Conservation (phyloP, 768 basidiomycete genomes). For the Boletus vermiculosoides region DNA sequence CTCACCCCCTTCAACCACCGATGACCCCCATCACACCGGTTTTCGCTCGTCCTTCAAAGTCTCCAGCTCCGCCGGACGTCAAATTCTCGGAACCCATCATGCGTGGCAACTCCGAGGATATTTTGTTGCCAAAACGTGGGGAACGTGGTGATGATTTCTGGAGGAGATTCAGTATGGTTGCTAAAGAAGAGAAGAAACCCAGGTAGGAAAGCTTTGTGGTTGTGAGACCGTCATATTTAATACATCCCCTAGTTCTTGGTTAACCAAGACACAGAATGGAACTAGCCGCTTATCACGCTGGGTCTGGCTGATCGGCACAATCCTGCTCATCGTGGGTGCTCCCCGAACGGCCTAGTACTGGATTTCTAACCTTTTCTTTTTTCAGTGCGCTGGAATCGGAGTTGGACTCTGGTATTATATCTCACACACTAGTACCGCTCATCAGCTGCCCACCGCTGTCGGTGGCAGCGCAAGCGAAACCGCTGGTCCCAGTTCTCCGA, state of each 20-base stretch:
- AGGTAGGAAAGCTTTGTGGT: constrained; percentile 29
- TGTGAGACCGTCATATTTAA: background rate
- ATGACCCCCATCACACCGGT: constrained; percentile 77
- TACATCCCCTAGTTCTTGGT: constrained; percentile 52
- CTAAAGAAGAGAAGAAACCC: constrained; percentile 63
- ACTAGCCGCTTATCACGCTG: constrained; percentile 54
- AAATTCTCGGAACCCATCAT: constrained; percentile 59
- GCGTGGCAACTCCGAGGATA: constrained; percentile 66
- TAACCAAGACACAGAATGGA: constrained; percentile 59
- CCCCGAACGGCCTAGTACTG: background rate
- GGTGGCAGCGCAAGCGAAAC: constrained; percentile 60
- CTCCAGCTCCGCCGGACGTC: constrained; percentile 40
- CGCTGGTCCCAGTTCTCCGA: constrained; percentile 18
- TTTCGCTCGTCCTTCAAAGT: constrained; percentile 61
- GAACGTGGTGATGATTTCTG: constrained; percentile 83
- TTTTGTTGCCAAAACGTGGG: constrained; percentile 62
- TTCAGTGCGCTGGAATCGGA: constrained; percentile 50
- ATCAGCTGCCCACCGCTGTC: constrained; percentile 56
- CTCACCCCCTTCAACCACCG: constrained; percentile 75
- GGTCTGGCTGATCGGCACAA: constrained; percentile 68
- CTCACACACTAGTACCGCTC: constrained; percentile 47
- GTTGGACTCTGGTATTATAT: constrained; percentile 61
- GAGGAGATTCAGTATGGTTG: constrained; percentile 83
- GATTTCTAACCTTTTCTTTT: background rate
- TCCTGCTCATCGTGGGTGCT: constrained; percentile 51